phyloP scores from a whole-genome alignment of 1,284 basidiomycete genomes.

The Papiliotrema terrestris region DNA sequence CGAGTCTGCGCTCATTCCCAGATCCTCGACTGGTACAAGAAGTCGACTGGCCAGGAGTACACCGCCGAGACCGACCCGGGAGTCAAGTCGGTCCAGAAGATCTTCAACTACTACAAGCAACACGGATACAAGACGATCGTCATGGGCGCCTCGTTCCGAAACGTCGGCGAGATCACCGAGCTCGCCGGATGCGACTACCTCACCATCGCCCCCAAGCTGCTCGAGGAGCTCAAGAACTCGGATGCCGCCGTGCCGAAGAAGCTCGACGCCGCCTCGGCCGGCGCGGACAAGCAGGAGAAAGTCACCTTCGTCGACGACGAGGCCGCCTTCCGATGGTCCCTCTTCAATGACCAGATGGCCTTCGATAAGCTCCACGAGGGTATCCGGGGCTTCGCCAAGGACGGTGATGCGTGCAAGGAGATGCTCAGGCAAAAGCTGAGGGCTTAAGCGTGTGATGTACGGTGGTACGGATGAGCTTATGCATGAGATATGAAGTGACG shows the following conservation, averaged over 20 bases:
- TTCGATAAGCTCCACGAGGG: conserved; percentile 95
- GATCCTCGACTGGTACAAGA: conserved; percentile 98
- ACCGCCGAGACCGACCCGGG: conserved; percentile 88
- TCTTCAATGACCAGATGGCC: conserved; percentile 89
- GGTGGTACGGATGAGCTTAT: too few species aligned
- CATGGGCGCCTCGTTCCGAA: conserved; percentile 99
- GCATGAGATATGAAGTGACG: too few species aligned
- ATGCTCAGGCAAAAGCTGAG: conserved; percentile 74
- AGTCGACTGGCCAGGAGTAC: conserved; percentile 74
- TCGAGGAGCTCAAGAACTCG: conserved; percentile 88
- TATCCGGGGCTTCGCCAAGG: conserved; percentile 94
- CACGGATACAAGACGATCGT: conserved; percentile 98
- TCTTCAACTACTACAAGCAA: conserved; percentile 99
- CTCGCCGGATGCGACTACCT: conserved; percentile 96
- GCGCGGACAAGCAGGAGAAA: conserved; percentile 67
- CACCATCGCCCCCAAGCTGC: conserved; percentile 85
- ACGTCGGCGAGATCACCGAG: conserved; percentile 87
- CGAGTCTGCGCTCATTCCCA: conserved; percentile 33
- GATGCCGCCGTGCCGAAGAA: conserved; percentile 74
- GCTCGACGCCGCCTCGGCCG: conserved; percentile 63
- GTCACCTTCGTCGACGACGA: conserved; percentile 88
- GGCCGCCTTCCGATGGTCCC: conserved; percentile 88
- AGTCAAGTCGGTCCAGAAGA: conserved; percentile 90
- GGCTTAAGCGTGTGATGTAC: conserved; percentile 13
- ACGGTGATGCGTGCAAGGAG: conserved; percentile 83